Evolutionary conservation across 352 stramenopile species (phyloP), one percentile per base, ranked within the genome.

Genomic region (Nannochloropsis limnetica): DNA sequence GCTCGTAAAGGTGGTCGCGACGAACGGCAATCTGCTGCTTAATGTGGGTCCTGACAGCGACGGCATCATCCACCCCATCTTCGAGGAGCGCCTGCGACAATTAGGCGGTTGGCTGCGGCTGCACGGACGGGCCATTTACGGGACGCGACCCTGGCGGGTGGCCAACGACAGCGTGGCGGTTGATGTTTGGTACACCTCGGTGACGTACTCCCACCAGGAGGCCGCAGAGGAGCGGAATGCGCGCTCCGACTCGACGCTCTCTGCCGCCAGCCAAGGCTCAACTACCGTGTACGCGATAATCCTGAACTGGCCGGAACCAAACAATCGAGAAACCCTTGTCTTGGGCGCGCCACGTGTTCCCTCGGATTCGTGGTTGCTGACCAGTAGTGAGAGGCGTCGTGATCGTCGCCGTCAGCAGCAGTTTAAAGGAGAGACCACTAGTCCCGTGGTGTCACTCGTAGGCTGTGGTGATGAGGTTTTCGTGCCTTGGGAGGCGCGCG

Each of bases 61-160:
- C 80, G 85, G 83, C 14, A 88, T 83, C 20, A 86, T 88, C n/a
- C 25, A 31, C 22, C 83, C 85, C 20, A 85, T 85, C 25, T 87
- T 88, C 80, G 68, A 83, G 0, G 85, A 87, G 80, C 81, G 85
- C 2, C 31, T 87, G n/a, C n/a, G n/a, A 23, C 83, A 83, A 3
- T 84, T 88, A 22, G 85, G 85, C 28, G 79, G 85, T 25, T 86
- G 85, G 85, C 82, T 88, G 4, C 22, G 74, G 9, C 84, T 88
- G 1, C 86, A 88, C 81, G 84, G 85, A 8, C 74, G 83, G n/a
- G 84, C 84, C 11, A 84, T 87, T 25, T 87, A 88, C 79, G 80
- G 79, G 2, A 86, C 49, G 11, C 22, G 23, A 83, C 83, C 85
- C 0, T 88, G 85, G 85, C 69, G 9, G 31, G 43, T 80, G 37